Percentiles rank a stretch among this genome's conserved stretches.
phyloP scores from a whole-genome alignment of 106 monocot genomes.

The Posidonia australis region DNA sequence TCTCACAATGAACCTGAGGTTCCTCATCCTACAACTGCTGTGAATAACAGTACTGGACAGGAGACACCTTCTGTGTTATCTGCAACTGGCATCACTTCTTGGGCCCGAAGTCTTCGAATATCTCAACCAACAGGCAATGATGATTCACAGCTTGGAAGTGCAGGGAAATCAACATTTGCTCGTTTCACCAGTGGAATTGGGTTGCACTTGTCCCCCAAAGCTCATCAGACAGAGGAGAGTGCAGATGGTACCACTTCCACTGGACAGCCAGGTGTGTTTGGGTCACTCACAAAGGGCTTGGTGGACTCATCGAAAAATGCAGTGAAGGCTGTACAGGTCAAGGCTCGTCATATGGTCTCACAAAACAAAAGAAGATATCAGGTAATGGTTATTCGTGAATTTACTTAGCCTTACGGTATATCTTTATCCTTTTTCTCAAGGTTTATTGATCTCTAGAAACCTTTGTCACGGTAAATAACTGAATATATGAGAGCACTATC shows the following conservation, averaged over 20 bases:
- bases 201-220: constrained; percentile 58
- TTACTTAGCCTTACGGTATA: neutral
- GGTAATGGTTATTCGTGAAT: constrained; percentile 20
- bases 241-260: constrained; percentile 26
- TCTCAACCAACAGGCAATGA: constrained; percentile 44
- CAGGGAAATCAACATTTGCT: constrained; percentile 68
- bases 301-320: constrained; percentile 91
- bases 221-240: constrained; percentile 32
- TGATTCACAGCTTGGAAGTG: constrained; percentile 37
- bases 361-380: constrained; percentile 99
- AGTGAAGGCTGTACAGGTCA: constrained; percentile 93
- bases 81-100: constrained; percentile 66
- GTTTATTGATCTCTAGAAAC: too few relatives aligned
- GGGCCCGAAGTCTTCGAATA: constrained; percentile 75
- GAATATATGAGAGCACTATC: too few relatives aligned
- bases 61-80: constrained; percentile 47
- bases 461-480: too few relatives aligned
- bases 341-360: constrained; percentile 94
- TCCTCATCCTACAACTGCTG: constrained; percentile 19
- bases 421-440: too few relatives aligned
- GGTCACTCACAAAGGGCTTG: constrained; percentile 79
- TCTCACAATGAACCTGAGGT: constrained; percentile 11
- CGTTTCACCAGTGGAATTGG: constrained; percentile 74
- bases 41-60: constrained; percentile 24
- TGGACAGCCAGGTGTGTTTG: constrained; percentile 59